Evolutionary conservation across 495 filamentous ascomycete genomes (phyloP), one percentile per base, ranked within the genome.

Genomic region (Aspergillus carlsbadensis): DNA sequence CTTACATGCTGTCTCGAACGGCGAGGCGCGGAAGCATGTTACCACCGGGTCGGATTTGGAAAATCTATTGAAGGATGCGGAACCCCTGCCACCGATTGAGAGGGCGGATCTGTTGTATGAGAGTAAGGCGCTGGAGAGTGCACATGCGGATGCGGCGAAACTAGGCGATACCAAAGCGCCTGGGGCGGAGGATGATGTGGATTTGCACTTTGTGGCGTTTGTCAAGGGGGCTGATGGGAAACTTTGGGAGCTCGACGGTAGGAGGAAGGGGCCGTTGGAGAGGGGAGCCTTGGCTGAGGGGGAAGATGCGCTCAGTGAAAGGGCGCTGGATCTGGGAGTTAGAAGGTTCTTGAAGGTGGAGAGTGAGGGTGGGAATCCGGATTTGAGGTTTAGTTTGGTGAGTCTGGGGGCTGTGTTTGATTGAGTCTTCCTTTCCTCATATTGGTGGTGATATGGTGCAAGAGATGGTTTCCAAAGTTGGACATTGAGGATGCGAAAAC

Each of bases 201-300:
- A 90, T 64, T 69, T 88, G 65, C 91, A 96, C 68, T 95, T 91
- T 74, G 89, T 96, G 57, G 86, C 84, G 56, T 95, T 96, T 76
- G 89, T 93, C 6, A 90, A 87, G 75, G 82, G 81, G 1, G 71
- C 65, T n/a, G 81, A 86, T 65, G 84, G 84, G 41, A 78, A 78
- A 57, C 66, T 96, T 58, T 96, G 92, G 85, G 92, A 95, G 79
- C 72, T 96, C 57, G 90, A 96, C 76, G 91, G 92, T 8, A 64
- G 85, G 34, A 71, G 88, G 66, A 90, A 87, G 75, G 85, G 88
- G 11, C 85, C 87, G 42, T 66, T 90, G 58, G 73, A 81, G 57
- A 74, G 87, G 49, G 87, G 86, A 0, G 22, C 52, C 21, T 56
- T 90, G 56, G 75, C 15, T 0, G 65, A 63, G 5, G 76, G 70